Evolutionary conservation across 1,139 yeast species (phyloP), one percentile per base, ranked within the genome.

Genomic region (Blastobotrys buckinghamii): DNA sequence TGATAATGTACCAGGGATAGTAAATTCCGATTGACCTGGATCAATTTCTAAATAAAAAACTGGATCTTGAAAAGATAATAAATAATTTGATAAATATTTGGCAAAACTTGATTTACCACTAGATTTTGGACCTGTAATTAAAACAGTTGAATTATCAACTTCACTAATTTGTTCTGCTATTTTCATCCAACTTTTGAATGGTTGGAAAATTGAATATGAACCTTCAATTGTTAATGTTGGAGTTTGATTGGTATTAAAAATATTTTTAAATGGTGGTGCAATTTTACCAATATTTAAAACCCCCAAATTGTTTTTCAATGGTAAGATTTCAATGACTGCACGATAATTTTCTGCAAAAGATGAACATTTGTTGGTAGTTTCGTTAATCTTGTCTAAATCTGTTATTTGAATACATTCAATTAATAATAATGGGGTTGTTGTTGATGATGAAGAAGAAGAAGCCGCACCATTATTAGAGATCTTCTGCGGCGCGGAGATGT

Each of bases 11-110:
- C 86, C 90, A 0, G 96, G 94, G 6, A 72, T 70, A 0, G 92
- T 79, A 55, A 76, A 82, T 61, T 87, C 96, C 0, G 95, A 80
- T 62, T 89, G 97, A 0, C 96, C 96, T 0, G 97, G 96, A 63
- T 92, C 98, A 2, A 89, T 64, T 60, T 92, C 97, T 30, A 92
- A 58, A 45, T 81, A 77, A 29, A 76, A 72, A 46, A 68, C 66
- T 44, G 27, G 0, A 53, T 56, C 30, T 5, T 22, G 24, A 53
- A 42, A 20, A 44, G 37, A 38, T n/a, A 65, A 48, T 45, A 71
- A 50, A 53, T 60, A 56, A 65, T 88, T 88, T 6, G 77, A 50
- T 7, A 89, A 62, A 10, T 77, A 59, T 54, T 80, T 76, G 15
- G 82, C 67, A 42, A 87, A 72, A 0, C 95, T 83, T 0, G 96